Evolutionary conservation across 225 moss, liverwort and hornwort genomes (phyloP).

Genomic region (Polytrichum formosum): DNA sequence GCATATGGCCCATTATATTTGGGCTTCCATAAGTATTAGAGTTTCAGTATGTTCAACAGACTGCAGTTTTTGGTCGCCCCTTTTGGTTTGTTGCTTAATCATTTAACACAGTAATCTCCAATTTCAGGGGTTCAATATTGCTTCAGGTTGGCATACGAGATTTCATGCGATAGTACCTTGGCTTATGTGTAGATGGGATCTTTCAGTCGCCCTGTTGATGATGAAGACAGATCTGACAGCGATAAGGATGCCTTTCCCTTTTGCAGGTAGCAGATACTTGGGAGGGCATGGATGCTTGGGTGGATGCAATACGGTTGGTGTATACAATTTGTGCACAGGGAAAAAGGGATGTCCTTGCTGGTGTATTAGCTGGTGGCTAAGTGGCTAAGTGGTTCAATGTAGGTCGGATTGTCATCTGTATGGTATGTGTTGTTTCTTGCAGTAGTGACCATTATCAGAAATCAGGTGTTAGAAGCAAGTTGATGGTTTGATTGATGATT

Average conservation of each 20-base stretch:
- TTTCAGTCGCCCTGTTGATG: background rate
- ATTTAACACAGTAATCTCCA: no score
- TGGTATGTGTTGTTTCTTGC: background rate
- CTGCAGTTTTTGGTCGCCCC: no score
- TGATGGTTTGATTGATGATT: background rate
- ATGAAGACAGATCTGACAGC: background rate
- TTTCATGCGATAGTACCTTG: no score
- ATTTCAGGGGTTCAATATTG: no score
- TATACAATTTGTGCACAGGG: conserved; percentile 92
- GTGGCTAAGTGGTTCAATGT: conserved; percentile 10
- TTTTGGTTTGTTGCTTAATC: no score
- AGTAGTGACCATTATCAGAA: background rate
- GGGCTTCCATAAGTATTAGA: no score
- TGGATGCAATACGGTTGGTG: conserved; percentile 94
- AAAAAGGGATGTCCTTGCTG: conserved; percentile 82
- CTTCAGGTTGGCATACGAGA: no score
- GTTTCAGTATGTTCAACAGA: background rate
- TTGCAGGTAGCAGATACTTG: conserved; percentile 96
- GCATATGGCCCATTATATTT: background rate
- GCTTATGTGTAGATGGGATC: no score
- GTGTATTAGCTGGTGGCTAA: conserved; percentile 80
- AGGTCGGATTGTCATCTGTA: background rate
- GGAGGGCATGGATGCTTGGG: conserved; percentile 98
- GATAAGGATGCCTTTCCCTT: background rate
- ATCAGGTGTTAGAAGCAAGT: background rate